Conservation (phyloP, 257 asterid species). For the Ocimum tenuiflorum region DNA sequence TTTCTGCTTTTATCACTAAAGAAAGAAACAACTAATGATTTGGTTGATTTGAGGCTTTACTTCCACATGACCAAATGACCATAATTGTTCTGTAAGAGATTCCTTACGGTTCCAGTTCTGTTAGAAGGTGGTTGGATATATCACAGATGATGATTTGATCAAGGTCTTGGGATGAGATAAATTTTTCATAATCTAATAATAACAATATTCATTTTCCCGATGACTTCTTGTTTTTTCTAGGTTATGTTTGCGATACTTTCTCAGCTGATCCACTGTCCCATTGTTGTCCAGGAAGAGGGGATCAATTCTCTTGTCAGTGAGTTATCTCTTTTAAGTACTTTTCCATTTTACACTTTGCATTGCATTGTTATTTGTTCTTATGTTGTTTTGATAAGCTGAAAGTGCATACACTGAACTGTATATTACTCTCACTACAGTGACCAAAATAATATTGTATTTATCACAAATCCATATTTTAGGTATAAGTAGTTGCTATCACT, state of each 20-base stretch:
- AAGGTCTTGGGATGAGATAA: background rate
- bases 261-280: conserved; percentile 57
- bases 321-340: conserved; percentile 34
- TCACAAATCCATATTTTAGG: background rate
- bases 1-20: background rate
- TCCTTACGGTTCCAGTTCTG: background rate
- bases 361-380: background rate
- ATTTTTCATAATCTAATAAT: background rate
- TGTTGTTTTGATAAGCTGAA: conserved; percentile 5
- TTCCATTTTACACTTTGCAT: background rate
- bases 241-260: conserved; percentile 73
- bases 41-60: conserved; percentile 2
- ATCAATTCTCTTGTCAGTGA: conserved; percentile 84
- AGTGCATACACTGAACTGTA: conserved; percentile 3
- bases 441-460: background rate
- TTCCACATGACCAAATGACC: background rate
- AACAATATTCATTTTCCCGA: background rate
- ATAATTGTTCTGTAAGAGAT: background rate
- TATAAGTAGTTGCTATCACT: conserved; percentile 2
- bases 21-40: background rate
- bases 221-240: conserved; percentile 34
- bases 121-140: no score
- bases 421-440: background rate
- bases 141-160: background rate
- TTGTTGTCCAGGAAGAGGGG: conserved; percentile 65